Evolutionary conservation across 495 filamentous ascomycete genomes (phyloP), one percentile per base, ranked within the genome.

Genomic region (Ramalina peruviana): DNA sequence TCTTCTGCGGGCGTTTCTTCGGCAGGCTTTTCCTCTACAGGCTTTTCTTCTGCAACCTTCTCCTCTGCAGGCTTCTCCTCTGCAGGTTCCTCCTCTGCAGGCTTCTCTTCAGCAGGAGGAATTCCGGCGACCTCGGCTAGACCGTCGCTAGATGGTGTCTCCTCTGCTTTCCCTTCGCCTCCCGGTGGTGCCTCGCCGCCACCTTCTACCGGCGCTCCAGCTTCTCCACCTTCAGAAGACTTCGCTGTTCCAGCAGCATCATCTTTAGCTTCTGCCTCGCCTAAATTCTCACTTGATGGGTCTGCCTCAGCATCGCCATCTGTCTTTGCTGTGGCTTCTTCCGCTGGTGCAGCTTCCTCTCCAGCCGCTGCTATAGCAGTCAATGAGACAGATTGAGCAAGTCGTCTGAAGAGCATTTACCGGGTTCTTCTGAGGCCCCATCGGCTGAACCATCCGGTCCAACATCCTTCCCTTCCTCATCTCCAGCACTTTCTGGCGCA

Each of bases 101-200:
- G 41, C 4, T 21, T 33, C 20, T 44, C 44, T 21, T 40, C 47
- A 3, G 47, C 38, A 40, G 36, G 16, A 40, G 43, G 25, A 36
- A 20, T 38, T 16, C 40, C 44, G n/a, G 44, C 39, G 15, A n/a
- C 23, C 11, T 53, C 54, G 7, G 45, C 50, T 16, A 13, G n/a
- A 6, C 50, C 54, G 15, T 45, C 50, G 20, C 16, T n/a, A 30
- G 45, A 15, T 7, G 25, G 17, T 37, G n/a, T 36, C 20, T 11
- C 17, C n/a, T 36, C 45, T 17, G 40, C 33, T 21, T 21, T 68
- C 48, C 72, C 67, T 1, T 19, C 21, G 4, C 27, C 42, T 25
- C 27, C 42, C 3, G 42, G 19, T 4, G 42, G 1, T 45, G 42
- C 42, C 19, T 45, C 42, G 13, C 30, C 12, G 30, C 30, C 30